A percentile compares a stretch with the other conserved stretches of the same genome.
These are phyloP conservation scores for Lasiosphaeria miniovina DNA, from an alignment of 495 filamentous ascomycete genomes.

Conservation along the genomic window DNA sequence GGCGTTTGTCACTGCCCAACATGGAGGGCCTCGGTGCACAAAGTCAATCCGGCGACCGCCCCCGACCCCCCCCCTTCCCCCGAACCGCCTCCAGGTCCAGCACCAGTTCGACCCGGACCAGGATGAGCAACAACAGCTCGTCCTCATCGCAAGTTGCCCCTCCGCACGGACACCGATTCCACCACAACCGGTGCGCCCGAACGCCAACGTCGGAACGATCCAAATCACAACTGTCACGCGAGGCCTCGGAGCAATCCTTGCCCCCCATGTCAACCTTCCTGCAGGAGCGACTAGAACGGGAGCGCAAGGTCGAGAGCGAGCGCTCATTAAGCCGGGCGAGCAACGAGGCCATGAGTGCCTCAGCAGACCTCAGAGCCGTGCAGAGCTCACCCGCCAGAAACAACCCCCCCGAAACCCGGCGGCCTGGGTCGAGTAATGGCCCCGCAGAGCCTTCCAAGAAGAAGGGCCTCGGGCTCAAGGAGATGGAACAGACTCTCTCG, in stretches of 20 bases:
- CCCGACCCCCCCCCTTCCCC: slow-evolving; percentile 31
- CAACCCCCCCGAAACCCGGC: slow-evolving; percentile 30
- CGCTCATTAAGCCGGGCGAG: slow-evolving; percentile 34
- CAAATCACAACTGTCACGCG: slow-evolving; percentile 31
- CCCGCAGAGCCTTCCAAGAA: slow-evolving; percentile 33
- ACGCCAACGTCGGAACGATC: slow-evolving; percentile 22
- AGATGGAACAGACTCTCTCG: slow-evolving; percentile 46
- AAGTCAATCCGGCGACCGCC: slow-evolving; percentile 18
- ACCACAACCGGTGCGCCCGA: slow-evolving; percentile 24
- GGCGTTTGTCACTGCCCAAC: slow-evolving; percentile 20
- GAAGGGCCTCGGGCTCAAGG: slow-evolving; percentile 46
- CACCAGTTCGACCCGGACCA: slow-evolving; percentile 38
- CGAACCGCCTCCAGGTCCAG: slow-evolving; percentile 41
- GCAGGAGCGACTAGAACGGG: slow-evolving; percentile 49
- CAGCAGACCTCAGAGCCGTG: slow-evolving; percentile 20
- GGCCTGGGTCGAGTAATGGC: slow-evolving; percentile 31
- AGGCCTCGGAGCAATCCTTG: slow-evolving; percentile 28
- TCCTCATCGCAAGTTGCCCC: slow-evolving; percentile 26
- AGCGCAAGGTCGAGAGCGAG: slow-evolving; percentile 47
- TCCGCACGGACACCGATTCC: slow-evolving; percentile 29
- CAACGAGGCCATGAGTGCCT: slow-evolving; percentile 32
- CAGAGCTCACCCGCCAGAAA: slow-evolving; percentile 33
- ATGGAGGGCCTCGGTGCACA: slow-evolving; percentile 24
- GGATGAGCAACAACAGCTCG: slow-evolving; percentile 40
- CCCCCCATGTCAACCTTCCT: slow-evolving; percentile 43